A percentile compares a stretch with the other conserved stretches of the same genome.
phyloP scores from a whole-genome alignment of 2,329 filamentous ascomycete species.

The Aspergillus tamarii region DNA sequence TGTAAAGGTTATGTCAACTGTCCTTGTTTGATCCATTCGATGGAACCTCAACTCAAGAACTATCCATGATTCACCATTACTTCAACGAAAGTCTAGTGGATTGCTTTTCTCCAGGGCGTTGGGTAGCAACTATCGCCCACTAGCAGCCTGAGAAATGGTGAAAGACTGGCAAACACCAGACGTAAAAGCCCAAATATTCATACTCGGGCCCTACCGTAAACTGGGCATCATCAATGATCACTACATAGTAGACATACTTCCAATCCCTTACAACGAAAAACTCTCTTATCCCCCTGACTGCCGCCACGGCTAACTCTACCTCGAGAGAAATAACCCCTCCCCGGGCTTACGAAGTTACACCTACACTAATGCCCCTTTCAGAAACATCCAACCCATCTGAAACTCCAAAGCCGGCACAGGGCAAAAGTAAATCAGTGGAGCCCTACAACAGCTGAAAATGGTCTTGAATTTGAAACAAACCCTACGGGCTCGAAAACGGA shows the following conservation, averaged over 20 bases:
- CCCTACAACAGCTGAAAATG: background rate
- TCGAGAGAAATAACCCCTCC: background rate
- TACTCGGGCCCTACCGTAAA: background rate
- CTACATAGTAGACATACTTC: background rate
- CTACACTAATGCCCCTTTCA: background rate
- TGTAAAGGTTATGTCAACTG: background rate
- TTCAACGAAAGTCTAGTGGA: background rate
- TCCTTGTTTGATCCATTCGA: background rate
- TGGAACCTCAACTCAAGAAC: background rate
- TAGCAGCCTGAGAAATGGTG: background rate
- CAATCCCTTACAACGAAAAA: background rate
- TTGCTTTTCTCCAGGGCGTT: background rate
- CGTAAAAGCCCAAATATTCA: background rate
- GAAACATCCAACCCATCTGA: background rate
- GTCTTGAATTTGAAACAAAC: background rate
- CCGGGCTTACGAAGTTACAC: background rate
- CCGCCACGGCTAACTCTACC: too few relatives aligned
- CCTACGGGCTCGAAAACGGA: background rate
- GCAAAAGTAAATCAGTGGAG: slow-evolving; percentile 5
- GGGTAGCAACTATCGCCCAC: background rate
- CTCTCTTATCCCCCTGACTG: background rate
- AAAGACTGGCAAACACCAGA: background rate
- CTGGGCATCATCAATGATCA: background rate
- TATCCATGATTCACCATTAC: slow-evolving; percentile 4
- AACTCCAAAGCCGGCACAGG: slow-evolving; percentile 1